Conservation (phyloP, 495 filamentous ascomycete species). For the Friedmanniomyces simplex region DNA sequence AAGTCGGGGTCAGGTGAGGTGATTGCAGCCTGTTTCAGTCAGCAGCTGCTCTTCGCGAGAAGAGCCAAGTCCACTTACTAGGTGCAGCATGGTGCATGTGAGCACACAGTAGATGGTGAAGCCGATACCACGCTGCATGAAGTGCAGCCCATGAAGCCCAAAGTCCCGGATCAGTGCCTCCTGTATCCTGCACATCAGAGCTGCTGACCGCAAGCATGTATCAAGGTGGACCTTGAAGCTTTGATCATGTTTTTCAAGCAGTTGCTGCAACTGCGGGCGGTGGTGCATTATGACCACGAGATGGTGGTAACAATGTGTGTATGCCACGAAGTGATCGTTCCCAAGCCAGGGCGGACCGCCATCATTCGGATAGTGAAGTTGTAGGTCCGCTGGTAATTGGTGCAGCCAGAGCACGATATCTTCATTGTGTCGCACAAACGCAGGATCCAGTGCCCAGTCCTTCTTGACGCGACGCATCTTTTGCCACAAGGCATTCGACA, state of each 20-base stretch:
- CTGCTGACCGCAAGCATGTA: slow-evolving; percentile 77
- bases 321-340: slow-evolving; percentile 73
- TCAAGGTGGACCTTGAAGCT: slow-evolving; percentile 83
- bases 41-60: background rate
- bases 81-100: slow-evolving; percentile 88
- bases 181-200: slow-evolving; percentile 80
- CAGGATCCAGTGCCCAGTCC: slow-evolving; percentile 83
- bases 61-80: slow-evolving; percentile 50
- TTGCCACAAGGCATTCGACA: slow-evolving; percentile 63
- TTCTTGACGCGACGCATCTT: slow-evolving; percentile 67
- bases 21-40: slow-evolving; percentile 60
- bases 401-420: slow-evolving; percentile 63
- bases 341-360: slow-evolving; percentile 76
- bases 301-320: slow-evolving; percentile 88
- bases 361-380: slow-evolving; percentile 66
- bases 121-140: slow-evolving; percentile 91
- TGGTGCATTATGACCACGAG: slow-evolving; percentile 80
- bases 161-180: slow-evolving; percentile 71
- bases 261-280: slow-evolving; percentile 68
- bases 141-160: slow-evolving; percentile 71
- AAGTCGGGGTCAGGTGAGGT: slow-evolving; percentile 89
- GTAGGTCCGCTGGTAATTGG: slow-evolving; percentile 67
- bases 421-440: slow-evolving; percentile 68
- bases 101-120: slow-evolving; percentile 89
- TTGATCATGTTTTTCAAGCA: slow-evolving; percentile 63